These are phyloP conservation scores for Secale cereale DNA, from an alignment of 176 grass and related monocot species.

Conservation along the genomic window DNA sequence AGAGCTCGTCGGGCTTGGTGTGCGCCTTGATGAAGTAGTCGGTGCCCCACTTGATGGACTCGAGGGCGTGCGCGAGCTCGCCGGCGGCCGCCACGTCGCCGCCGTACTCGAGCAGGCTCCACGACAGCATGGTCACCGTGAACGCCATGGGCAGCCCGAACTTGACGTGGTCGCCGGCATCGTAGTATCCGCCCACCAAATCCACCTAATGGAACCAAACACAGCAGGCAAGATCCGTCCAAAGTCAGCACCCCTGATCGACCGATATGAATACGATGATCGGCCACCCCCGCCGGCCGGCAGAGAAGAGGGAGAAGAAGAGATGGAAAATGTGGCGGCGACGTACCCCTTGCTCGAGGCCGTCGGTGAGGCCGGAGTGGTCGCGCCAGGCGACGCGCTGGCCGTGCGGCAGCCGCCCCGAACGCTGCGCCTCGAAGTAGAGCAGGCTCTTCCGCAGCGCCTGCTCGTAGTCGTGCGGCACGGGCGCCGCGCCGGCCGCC, in stretches of 20 bases:
- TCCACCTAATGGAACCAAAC: constrained; percentile 45
- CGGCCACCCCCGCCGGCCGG: not conserved
- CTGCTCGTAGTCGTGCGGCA: constrained; percentile 56
- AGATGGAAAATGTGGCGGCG: not conserved
- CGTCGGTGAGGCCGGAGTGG: constrained; percentile 93
- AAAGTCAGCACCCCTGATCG: not conserved
- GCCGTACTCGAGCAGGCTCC: constrained; percentile 71
- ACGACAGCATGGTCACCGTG: constrained; percentile 84
- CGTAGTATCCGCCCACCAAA: constrained; percentile 84
- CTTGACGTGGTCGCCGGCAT: constrained; percentile 95
- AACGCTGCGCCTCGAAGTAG: constrained; percentile 97
- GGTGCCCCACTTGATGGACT: constrained; percentile 86
- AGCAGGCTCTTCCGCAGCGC: constrained; percentile 84
- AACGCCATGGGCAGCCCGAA: constrained; percentile 89
- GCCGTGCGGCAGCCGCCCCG: constrained; percentile 72
- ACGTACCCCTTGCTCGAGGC: constrained; percentile 85
- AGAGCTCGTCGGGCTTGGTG: constrained; percentile 61
- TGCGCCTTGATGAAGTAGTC: constrained; percentile 94
- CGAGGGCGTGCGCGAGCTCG: constrained; percentile 56
- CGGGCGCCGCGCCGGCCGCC: not conserved
- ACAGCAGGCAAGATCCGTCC: constrained; percentile 8
- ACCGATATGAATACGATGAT: not conserved
- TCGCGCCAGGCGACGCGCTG: constrained; percentile 82
- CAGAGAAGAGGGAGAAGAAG: not conserved
- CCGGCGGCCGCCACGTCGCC: constrained; percentile 52